Evolutionary conservation across 768 basidiomycete species (phyloP), one percentile per base, ranked within the genome.

Genomic region (Lentinula sp.): DNA sequence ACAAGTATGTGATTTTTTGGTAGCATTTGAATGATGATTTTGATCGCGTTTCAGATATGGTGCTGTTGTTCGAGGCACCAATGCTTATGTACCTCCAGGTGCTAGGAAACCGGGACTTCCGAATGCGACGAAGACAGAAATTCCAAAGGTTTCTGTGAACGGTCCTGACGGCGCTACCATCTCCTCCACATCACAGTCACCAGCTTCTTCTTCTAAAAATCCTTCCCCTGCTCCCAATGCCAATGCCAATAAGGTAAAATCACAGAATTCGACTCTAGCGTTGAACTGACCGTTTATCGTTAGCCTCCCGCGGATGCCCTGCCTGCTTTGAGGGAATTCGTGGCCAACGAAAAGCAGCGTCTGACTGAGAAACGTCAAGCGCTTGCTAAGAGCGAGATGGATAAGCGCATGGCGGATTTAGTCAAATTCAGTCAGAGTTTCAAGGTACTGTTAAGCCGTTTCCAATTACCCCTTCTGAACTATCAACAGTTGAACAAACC

Each of bases 51-150:
- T 58, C 61, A 97, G 95, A 73, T 98, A 93, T 70, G 91, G 91
- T 60, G 95, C 94, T 32, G 97, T 98, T 35, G 87, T 91, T 54
- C 90, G 97, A 60, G 82, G 87, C 36, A 80, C 88, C 16, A 90
- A 90, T 68, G 96, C 95, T 28, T 99, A 99, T 71, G 85, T 98
- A 42, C 97, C 97, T 50, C 96, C 96, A 2, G 93, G 88, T 62
- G 94, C 95, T 41, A 84, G 95, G 61, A 85, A 81, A 71, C 62
- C 70, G 41, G 70, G 73, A 57, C 63, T 72, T 23, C 68, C 70
- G 52, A 66, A 66, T n/a, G 66, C 74, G 56, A 64, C 72, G 28
- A 74, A 75, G 59, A 65, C 69, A 41, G 88, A 88, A 13, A 68
- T 90, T 58, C 90, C 90, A 35, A 89, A 87, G 71, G 85, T 91